Percentiles rank a stretch among this genome's conserved stretches.
phyloP scores from a whole-genome alignment of 345 rosid species.

The Citrus australasica region DNA sequence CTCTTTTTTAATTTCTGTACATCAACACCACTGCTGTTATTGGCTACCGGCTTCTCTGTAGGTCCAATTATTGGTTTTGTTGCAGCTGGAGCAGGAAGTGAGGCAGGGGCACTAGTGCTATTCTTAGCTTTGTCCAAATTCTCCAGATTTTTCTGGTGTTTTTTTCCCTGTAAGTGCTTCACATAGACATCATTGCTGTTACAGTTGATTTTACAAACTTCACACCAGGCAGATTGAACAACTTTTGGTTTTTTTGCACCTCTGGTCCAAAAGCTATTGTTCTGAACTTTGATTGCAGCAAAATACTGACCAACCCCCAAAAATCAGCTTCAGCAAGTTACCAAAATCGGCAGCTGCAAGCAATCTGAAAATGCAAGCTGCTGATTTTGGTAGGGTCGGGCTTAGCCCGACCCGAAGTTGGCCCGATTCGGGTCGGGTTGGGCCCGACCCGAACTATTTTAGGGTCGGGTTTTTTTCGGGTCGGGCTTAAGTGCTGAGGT shows the following conservation, averaged over 20 bases:
- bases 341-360: no score
- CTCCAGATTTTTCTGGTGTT: conserved; percentile 26
- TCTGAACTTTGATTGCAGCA: conserved; percentile 18
- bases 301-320: conserved; percentile 21
- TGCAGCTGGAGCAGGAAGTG: conserved; percentile 2
- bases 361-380: no score
- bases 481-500: no score
- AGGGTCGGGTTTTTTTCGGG: no score
- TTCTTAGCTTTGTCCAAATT: conserved; percentile 23
- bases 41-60: conserved; percentile 1
- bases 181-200: conserved; percentile 19
- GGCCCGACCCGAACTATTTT: no score
- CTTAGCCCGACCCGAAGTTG: no score
- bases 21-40: background rate
- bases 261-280: conserved; percentile 18
- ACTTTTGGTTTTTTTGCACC: conserved; percentile 16
- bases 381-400: no score
- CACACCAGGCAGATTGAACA: conserved; percentile 27
- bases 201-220: conserved; percentile 27
- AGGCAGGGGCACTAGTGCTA: conserved; percentile 9
- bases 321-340: background rate
- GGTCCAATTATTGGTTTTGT: conserved; percentile 9
- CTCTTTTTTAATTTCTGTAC: conserved; percentile 4
- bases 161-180: conserved; percentile 25
- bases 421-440: no score